phyloP scores from a whole-genome alignment of 805 yeast species.

The Barnettozyma salicaria region DNA sequence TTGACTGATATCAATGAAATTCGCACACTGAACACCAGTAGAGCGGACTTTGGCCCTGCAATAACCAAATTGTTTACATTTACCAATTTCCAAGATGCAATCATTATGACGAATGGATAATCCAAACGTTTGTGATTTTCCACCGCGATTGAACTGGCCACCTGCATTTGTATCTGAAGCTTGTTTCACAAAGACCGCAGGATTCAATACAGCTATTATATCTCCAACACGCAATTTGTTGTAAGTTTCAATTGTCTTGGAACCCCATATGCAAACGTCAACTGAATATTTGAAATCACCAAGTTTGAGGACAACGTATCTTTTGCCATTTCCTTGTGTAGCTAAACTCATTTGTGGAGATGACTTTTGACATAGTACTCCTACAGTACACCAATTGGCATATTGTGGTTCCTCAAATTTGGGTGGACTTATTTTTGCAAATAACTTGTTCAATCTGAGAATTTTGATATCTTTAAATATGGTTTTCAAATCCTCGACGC shows the following conservation, averaged over 20 bases:
- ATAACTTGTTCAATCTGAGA: constrained; percentile 50
- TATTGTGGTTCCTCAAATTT: constrained; percentile 61
- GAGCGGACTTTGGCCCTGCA: constrained; percentile 44
- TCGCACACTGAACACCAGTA: constrained; percentile 48
- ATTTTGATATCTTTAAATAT: constrained; percentile 46
- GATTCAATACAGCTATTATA: constrained; percentile 68
- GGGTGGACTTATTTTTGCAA: constrained; percentile 66
- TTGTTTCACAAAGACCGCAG: constrained; percentile 41
- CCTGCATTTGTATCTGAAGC: not conserved
- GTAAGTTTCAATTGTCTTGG: constrained; percentile 55
- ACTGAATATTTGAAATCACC: constrained; percentile 63
- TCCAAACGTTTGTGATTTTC: constrained; percentile 37
- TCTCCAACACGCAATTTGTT: constrained; percentile 76
- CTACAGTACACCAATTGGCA: constrained; percentile 77
- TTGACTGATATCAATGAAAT: constrained; percentile 50
- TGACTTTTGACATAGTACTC: constrained; percentile 55
- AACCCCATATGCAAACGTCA: constrained; percentile 36
- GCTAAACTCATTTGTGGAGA: constrained; percentile 39
- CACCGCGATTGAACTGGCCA: constrained; percentile 1
- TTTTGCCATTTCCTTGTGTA: constrained; percentile 34
- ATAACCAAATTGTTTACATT: constrained; percentile 56
- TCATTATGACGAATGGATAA: constrained; percentile 48
- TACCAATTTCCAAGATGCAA: constrained; percentile 68
- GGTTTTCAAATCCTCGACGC: constrained; percentile 28
- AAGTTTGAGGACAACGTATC: constrained; percentile 54